Evolutionary conservation across 1,139 yeast species (phyloP), one percentile per base, ranked within the genome.

Genomic region (Suhomyces panamericanus): DNA sequence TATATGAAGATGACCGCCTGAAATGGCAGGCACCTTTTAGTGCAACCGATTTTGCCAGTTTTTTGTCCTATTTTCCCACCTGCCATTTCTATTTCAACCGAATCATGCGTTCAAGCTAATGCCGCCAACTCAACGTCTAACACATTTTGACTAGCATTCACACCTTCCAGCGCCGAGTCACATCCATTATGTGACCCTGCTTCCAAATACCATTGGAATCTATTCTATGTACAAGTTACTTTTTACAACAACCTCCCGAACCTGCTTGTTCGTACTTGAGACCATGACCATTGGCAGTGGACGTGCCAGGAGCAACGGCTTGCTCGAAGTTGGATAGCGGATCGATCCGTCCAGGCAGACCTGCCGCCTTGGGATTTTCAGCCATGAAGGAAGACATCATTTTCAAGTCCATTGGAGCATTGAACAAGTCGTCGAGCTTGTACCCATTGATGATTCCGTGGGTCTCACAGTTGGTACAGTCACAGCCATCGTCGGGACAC

Each of bases 401-500:
- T 15, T 40, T 35, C 28, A 33, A 29, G 24, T 44, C 48, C 12
- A 44, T 38, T 7, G 42, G 44, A 22, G 44, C 44, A 28, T 38
- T 41, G 41, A 51, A 53, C 16, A 50, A 49, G 16, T 78, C 82
- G 41, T 73, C 77, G 32, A 76, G 50, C 48, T 72, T 68, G 41
- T 72, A 57, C 2, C 84, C 84, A 49, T 78, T 67, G 13, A 75
- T 69, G 9, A 77, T 79, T 2, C 83, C 82, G 55, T 80, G 85
- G 2, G 71, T 63, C 47, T 73, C 81, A 60, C 84, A 80, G 50
- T 78, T 75, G 32, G 67, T 60, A 55, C 85, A 80, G 30, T 67
- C 74, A 57, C 85, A 80, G 4, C 67, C 64, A 30, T 73, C 73
- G 1, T 68, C 62, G 0, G 74, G 63, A 60, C 85, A 80, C 4